Base-by-base conservation (phyloP, 202 grass and related monocot species). In the Carex arenaria region DNA sequence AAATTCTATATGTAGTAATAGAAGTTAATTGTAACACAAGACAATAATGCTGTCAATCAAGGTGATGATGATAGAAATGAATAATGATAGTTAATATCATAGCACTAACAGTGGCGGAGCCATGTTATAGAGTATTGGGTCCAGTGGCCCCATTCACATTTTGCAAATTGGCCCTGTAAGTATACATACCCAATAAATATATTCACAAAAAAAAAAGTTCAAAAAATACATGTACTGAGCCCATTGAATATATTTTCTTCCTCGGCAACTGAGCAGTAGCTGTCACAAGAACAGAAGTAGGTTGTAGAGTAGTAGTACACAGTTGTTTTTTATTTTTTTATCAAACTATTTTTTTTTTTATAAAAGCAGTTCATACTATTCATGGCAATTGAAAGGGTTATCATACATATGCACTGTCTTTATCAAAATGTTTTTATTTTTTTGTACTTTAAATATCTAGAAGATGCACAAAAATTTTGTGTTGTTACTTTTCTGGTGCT, bases 401-500 rank as follows among this genome's bases (percentile, higher is more conserved):
- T 71, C 42, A 47, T 45, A 20, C n/a, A 17, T n/a, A 42, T 68
- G 66, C 14, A 40, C 66, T 42, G 7, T 67, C 32, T 70, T 40
- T 9, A 45, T 19, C 7, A 26, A 11, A 70, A 42, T 1, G 10
- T 10, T 15, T 15, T 31, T 36, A 36, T 1, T 36, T 34, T 60
- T 67, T 36, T 3, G 8, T 69, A n/a, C 36, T 69, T 69, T 5
- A 10, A 20, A 10, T 69, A 38, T 69, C 34, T 42, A n/a, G 2
- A 47, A 20, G 18, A 47, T 40, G 34, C 38, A 71, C 13, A 36
- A 69, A 14, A 47, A 22, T 5, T 11, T 49, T 45, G 40, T 18
- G 57, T 63, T 3, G n/a, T 87, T 74, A 22, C n/a, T 57, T 61
- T 64, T 14, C 30, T 81, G 40, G 52, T 87, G 31, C 22, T 61